Evolutionary conservation across 371 early-diverging fungal genomes (phyloP).

Genomic region (Mortierella sp.): DNA sequence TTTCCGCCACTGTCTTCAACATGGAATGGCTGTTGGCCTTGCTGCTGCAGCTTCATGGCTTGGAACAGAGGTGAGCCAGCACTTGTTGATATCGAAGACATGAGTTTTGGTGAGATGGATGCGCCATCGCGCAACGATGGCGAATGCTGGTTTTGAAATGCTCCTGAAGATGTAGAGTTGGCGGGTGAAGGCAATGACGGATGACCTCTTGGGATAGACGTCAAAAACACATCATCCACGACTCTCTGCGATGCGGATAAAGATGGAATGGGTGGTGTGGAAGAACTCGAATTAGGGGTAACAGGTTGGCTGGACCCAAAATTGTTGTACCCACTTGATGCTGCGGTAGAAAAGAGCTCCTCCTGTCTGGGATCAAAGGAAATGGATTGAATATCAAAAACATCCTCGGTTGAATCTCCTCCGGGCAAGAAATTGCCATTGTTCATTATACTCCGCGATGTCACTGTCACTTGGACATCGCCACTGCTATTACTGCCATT

Average conservation of each 20-base stretch:
- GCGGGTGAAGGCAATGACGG: constrained; percentile 13
- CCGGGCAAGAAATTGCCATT: neutral
- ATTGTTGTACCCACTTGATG: constrained; percentile 18
- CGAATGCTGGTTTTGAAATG: constrained; percentile 5
- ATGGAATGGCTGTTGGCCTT: neutral
- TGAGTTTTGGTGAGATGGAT: constrained; percentile 2
- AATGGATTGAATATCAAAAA: constrained; percentile 31
- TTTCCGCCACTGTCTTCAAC: neutral
- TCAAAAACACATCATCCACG: constrained; percentile 29
- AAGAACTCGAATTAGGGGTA: neutral
- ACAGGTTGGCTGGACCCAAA: neutral
- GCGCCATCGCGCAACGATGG: constrained; percentile 1
- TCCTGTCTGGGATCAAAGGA: constrained; percentile 34
- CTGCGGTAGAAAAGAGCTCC: constrained; percentile 39
- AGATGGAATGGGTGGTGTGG: neutral
- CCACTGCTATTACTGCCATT: neutral
- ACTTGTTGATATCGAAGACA: neutral
- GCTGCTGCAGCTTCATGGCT: constrained; percentile 11
- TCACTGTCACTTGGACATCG: neutral
- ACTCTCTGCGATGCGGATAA: neutral
- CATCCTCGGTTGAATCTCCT: constrained; percentile 14
- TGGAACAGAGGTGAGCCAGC: constrained; percentile 12
- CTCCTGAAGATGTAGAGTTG: constrained; percentile 10
- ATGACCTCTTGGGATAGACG: constrained; percentile 16
- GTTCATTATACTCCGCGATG: neutral